Base-by-base conservation (phyloP, 2,329 filamentous ascomycete genomes). In the Botrytis cinerea region DNA sequence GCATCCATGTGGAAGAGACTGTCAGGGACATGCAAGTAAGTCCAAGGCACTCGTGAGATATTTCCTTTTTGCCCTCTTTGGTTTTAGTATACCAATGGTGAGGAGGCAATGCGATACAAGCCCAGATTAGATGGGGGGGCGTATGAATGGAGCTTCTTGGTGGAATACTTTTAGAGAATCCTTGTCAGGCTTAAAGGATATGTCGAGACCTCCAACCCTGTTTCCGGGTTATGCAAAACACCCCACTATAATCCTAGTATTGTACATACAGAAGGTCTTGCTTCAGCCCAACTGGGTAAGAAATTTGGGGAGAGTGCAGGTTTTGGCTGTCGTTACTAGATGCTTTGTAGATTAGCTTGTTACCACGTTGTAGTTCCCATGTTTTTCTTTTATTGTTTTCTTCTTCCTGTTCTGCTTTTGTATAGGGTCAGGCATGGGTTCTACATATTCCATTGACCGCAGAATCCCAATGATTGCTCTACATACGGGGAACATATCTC, bases 261-360 rank as follows among this genome's bases (percentile, higher is more conserved):
- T 22, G 18, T 66, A 66, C 43, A 66, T 35, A 48, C 28, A 35
- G 18, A 43, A 68, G 62, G 62, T 72, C 32, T 72, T 48, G 62
- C 51, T 72, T 72, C 71, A 72, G 71, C 71, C 71, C 51, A 72
- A 60, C 71, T 45, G 51, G 71, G 62, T 35, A 48, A 40, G 62
- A 28, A 45, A 72, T 38, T n/a, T 28, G n/a, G 64, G 35, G 18
- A 54, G 46, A 54, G 35, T 9, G 35, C 32, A 25, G 16, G 14
- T 54, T 54, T 54, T 40, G 46, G 64, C 64, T 54, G 46, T 4
- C 43, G 20, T 57, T 45, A 20, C 59, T 71, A 66, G 70, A 67
- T 54, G 46, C 9, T n/a, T 54, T 68, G 46, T 40, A 43, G 64
- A 68, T 68, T 40, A 28, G 64, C 40, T 54, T 40, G 35, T 22